Evolutionary conservation across 2,329 filamentous ascomycete species (phyloP), one percentile per base, ranked within the genome.

Genomic region (Colletotrichum lupini): DNA sequence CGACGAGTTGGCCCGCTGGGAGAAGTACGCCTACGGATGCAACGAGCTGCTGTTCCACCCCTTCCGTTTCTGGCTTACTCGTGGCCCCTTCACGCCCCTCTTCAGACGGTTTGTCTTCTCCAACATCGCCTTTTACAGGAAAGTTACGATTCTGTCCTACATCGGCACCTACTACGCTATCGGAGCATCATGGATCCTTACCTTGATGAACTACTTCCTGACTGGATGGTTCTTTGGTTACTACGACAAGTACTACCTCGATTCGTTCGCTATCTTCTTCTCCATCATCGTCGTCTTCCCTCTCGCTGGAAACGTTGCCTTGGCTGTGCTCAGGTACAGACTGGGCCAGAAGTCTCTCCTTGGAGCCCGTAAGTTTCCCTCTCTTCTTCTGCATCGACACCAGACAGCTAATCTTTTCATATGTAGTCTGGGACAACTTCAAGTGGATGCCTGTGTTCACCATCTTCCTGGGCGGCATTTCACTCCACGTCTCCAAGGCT

Each of bases 11-110:
- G 88, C 89, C 14, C 89, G 92, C 59, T 94, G 92, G 92, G 90
- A 93, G 78, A 94, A 94, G 82, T 92, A 93, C 68, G 91, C 92
- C 0, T 94, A 92, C 76, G 92, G 92, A 8, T 92, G 91, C 78
- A 93, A 91, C 78, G 92, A 94, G 80, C 83, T 94, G 61, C 86
- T 94, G 22, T 94, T 94, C 84, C 87, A 93, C 76, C 92, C 92
- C 0, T 80, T 94, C 52, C 84, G 87, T 63, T 84, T 87, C 75
- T 94, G 92, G 92, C 76, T 88, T 35, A 87, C 84, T 76, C 85
- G 85, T 46, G 91, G 92, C 0, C 91, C 92, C 0, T 91, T 94
- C 76, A 93, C 92, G 0, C 85, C 86, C 3, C 87, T 94, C 6
- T 93, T 93, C 84, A 82, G 84, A 68, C 83, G 83, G 35, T 93